These are phyloP conservation scores for Hanseniaspora sp. DNA, from an alignment of 1,139 yeast species.

Conservation along the genomic window DNA sequence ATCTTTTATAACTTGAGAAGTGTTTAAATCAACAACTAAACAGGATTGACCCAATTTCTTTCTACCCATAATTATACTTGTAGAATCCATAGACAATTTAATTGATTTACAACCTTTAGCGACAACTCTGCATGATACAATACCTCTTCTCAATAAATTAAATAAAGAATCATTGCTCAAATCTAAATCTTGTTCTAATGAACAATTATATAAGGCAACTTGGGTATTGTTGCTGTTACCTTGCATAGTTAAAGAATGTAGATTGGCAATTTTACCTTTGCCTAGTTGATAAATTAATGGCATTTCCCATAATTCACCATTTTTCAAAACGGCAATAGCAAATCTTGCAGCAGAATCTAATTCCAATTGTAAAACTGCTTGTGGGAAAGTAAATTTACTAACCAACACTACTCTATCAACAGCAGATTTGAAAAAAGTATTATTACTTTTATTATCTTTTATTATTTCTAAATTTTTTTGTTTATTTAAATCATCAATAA, in stretches of 20 bases:
- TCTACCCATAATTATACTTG: conserved; percentile 13
- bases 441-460: background rate
- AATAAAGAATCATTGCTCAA: conserved; percentile 7
- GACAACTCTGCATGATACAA: conserved; percentile 6
- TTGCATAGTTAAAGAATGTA: conserved; percentile 15
- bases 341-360: conserved; percentile 13
- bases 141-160: conserved; percentile 14
- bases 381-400: conserved; percentile 15
- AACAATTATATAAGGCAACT: conserved; percentile 8
- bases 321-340: conserved; percentile 7
- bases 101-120: conserved; percentile 10
- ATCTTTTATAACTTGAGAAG: conserved; percentile 14
- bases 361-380: conserved; percentile 9
- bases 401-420: conserved; percentile 7
- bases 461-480: background rate
- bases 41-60: conserved; percentile 14
- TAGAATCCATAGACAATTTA: conserved; percentile 6
- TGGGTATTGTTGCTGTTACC: conserved; percentile 9
- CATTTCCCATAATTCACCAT: conserved; percentile 13
- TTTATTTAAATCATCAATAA: conserved; percentile 4
- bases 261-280: conserved; percentile 4
- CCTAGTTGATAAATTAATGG: conserved; percentile 8
- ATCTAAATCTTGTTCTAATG: conserved; percentile 9
- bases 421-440: background rate
- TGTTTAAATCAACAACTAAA: conserved; percentile 10